Evolutionary conservation across 2,329 filamentous ascomycete species (phyloP), one percentile per base, ranked within the genome.

Genomic region (Exophiala phaeomuriformis): DNA sequence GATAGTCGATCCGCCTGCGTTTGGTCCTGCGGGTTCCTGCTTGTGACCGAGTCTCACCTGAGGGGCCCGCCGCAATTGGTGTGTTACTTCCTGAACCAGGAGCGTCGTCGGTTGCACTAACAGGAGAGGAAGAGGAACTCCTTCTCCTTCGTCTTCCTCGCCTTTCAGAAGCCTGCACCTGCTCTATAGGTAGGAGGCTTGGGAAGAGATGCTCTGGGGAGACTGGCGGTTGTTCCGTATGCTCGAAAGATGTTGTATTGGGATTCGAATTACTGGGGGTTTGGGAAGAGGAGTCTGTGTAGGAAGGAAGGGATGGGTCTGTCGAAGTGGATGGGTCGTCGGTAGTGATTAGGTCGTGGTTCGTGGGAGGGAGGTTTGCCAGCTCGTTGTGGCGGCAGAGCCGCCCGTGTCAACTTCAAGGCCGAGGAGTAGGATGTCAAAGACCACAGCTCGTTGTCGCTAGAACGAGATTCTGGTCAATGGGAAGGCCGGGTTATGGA

Each of bases 321-420:
- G 72, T 77, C 76, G 79, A 76, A 68, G 73, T 76, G 73, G 77
- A 71, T 77, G 80, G 79, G 76, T 78, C 71, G 82, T 83, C 84
- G 81, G 84, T 73, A 75, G 77, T 75, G 81, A 77, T 75, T 78
- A 78, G 79, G 78, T 80, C 75, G 71, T 72, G 70, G 69, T 73
- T 71, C 68, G 72, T 74, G 72, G 79, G 74, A 69, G 67, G 75
- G 76, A 82, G 79, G 81, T 85, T 79, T 79, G 84, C 85, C 85
- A 88, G 84, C 78, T 82, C 84, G 82, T 82, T 73, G 71, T 71
- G 72, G 74, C 73, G 75, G 77, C 72, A 72, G 58, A 67, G 71
- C 70, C 75, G 64, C 65, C 61, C 30, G 40, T 53, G 48, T 60
- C 56, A 56, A 55, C 43, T 51, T 52, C 47, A 56, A 44, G 57